A percentile compares a stretch with the other conserved stretches of the same genome.
phyloP scores from a whole-genome alignment of 2,329 filamentous ascomycete genomes.

The Alternaria sp. region DNA sequence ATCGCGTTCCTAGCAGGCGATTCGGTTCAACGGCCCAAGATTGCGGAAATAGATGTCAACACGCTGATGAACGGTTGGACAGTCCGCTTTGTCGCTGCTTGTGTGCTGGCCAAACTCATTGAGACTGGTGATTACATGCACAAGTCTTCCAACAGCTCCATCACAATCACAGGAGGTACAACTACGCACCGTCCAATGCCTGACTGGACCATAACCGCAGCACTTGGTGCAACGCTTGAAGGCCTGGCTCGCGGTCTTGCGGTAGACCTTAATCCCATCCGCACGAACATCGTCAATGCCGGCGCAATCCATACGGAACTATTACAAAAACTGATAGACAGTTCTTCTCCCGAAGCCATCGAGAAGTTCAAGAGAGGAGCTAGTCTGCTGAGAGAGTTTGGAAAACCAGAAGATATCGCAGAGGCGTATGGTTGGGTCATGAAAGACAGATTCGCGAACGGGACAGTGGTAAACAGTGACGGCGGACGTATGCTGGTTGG shows the following conservation, averaged over 20 bases:
- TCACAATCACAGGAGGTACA: slow-evolving; percentile 54
- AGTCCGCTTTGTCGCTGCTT: slow-evolving; percentile 48
- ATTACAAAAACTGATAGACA: slow-evolving; percentile 36
- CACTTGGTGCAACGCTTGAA: slow-evolving; percentile 30
- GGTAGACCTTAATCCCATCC: slow-evolving; percentile 53
- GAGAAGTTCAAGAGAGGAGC: slow-evolving; percentile 25
- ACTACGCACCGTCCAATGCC: slow-evolving; percentile 46
- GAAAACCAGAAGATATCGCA: slow-evolving; percentile 49
- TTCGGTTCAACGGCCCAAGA: slow-evolving; percentile 16
- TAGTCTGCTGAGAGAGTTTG: slow-evolving; percentile 35
- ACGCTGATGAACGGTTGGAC: slow-evolving; percentile 29
- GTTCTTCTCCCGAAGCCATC: slow-evolving; percentile 21
- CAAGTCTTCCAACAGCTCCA: slow-evolving; percentile 35
- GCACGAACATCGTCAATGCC: slow-evolving; percentile 54
- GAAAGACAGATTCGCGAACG: slow-evolving; percentile 54
- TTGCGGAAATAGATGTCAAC: slow-evolving; percentile 39
- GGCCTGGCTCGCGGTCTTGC: slow-evolving; percentile 51
- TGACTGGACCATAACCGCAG: slow-evolving; percentile 44
- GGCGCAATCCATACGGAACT: slow-evolving; percentile 55
- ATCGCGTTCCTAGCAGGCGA: slow-evolving; percentile 45
- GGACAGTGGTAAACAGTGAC: slow-evolving; percentile 44
- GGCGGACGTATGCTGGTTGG: slow-evolving; percentile 47
- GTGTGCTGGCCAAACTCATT: slow-evolving; percentile 54
- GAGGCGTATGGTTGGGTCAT: slow-evolving; percentile 57
- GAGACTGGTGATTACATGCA: slow-evolving; percentile 47